Conservation (phyloP, 345 rosid genomes). For the Populus pruinosa region DNA sequence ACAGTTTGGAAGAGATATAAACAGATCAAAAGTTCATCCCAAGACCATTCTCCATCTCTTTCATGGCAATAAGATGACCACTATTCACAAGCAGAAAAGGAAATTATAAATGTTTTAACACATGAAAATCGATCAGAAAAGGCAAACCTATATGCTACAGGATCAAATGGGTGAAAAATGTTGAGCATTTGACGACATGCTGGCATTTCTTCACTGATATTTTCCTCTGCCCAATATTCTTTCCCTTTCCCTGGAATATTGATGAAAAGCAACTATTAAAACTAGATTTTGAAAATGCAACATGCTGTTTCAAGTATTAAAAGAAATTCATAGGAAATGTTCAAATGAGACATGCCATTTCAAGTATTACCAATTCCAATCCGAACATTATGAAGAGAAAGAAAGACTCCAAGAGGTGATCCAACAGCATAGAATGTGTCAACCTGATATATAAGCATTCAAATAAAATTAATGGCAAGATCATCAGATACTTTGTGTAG, state of each 20-base stretch:
- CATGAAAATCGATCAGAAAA: background rate
- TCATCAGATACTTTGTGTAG: background rate
- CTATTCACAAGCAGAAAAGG: background rate
- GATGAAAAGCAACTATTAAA: background rate
- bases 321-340: background rate
- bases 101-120: background rate
- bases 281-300: background rate
- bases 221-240: slow-evolving; percentile 84
- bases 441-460: slow-evolving; percentile 47
- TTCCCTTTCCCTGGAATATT: slow-evolving; percentile 65
- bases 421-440: slow-evolving; percentile 99
- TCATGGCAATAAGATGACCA: background rate
- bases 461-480: slow-evolving; percentile 11
- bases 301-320: background rate
- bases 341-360: background rate
- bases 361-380: slow-evolving; percentile 68
- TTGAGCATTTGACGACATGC: slow-evolving; percentile 93
- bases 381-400: slow-evolving; percentile 85
- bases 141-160: slow-evolving; percentile 93
- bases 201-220: slow-evolving; percentile 85
- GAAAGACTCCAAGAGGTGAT: slow-evolving; percentile 97
- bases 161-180: slow-evolving; percentile 96
- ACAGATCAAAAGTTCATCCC: slow-evolving; percentile 5
- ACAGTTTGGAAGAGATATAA: background rate
- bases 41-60: background rate